Percentiles rank a stretch among this genome's conserved stretches.
phyloP scores from a whole-genome alignment of 371 early-diverging fungal species.

The Apophysomyces variabilis region DNA sequence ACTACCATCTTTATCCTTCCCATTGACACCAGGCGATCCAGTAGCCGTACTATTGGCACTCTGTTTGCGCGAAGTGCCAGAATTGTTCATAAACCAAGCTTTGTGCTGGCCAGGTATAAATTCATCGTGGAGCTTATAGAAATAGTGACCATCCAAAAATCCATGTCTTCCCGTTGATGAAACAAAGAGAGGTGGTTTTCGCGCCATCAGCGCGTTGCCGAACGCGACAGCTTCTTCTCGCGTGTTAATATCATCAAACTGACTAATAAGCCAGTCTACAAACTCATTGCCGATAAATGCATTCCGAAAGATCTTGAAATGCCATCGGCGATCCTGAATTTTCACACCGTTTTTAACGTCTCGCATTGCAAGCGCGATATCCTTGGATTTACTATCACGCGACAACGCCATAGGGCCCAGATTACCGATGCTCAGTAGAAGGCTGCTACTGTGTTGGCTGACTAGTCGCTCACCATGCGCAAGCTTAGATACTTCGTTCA shows the following conservation, averaged over 20 bases:
- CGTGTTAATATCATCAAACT: constrained; percentile 79
- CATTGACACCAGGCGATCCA: constrained; percentile 21
- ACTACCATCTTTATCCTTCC: constrained; percentile 24
- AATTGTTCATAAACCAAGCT: constrained; percentile 30
- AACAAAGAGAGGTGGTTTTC: constrained; percentile 71
- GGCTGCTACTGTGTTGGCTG: constrained; percentile 17
- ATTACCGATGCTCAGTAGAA: constrained; percentile 39
- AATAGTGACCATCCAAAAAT: constrained; percentile 93
- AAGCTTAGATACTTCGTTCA: constrained; percentile 25
- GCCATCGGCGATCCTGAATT: constrained; percentile 90
- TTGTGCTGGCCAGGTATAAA: constrained; percentile 53
- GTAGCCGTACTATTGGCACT: constrained; percentile 29
- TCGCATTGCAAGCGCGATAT: constrained; percentile 80
- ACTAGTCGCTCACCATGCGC: constrained; percentile 1
- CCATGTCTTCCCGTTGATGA: constrained; percentile 76
- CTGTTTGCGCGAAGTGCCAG: constrained; percentile 28
- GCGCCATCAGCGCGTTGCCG: constrained; percentile 79
- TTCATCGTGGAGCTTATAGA: constrained; percentile 78
- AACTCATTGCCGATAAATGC: constrained; percentile 88
- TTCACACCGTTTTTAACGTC: constrained; percentile 72
- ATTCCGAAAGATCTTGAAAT: constrained; percentile 74
- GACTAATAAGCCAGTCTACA: constrained; percentile 89
- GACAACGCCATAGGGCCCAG: constrained; percentile 23
- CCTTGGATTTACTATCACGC: constrained; percentile 56
- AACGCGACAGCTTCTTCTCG: constrained; percentile 84